These are phyloP conservation scores for apple (Malus domestica) DNA, from an alignment of 306 rosid species.

Conservation along the genomic window ASM211411v1 NC_041793.1:1992501-1993000, in stretches of 20 bases:
- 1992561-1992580: conserved; percentile 61
- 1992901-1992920: neutral
- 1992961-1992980: too few species aligned
- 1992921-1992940: too few species aligned
- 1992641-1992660: conserved; percentile 48
- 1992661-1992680: conserved; percentile 43
- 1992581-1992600: conserved; percentile 43
- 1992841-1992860: conserved; percentile 23
- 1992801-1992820: conserved; percentile 46
- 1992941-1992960: too few species aligned
- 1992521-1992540: too few species aligned
- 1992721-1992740: conserved; percentile 24
- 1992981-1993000: neutral
- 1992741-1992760: conserved; percentile 47
- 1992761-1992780: conserved; percentile 41
- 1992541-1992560: too few species aligned
- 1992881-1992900: conserved; percentile 29
- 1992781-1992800: conserved; percentile 42
- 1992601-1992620: conserved; percentile 38
- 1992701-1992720: conserved; percentile 31
- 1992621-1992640: conserved; percentile 42
- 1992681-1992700: conserved; percentile 51
- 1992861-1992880: conserved; percentile 30
- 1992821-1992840: conserved; percentile 30
- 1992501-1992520: too few species aligned